A percentile compares a stretch with the other conserved stretches of the same genome.
phyloP scores from a whole-genome alignment of 352 stramenopile genomes.

The Pythium aquatile region DNA sequence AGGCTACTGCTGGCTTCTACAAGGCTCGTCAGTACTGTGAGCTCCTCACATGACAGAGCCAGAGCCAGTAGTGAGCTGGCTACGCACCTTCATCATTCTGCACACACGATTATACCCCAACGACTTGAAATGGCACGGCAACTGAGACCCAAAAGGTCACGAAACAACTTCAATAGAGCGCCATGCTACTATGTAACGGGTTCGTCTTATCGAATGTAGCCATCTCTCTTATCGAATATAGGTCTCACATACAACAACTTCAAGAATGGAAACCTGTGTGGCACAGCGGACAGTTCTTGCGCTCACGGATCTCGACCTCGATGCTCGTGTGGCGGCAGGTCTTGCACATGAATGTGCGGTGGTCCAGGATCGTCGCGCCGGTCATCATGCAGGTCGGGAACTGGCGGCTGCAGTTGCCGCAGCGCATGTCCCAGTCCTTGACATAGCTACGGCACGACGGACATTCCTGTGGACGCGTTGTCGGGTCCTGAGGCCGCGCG shows the following conservation, averaged over 20 bases:
- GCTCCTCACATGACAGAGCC: not conserved
- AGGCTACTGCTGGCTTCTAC: conserved; percentile 29
- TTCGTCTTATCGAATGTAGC: not conserved
- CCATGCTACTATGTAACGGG: not conserved
- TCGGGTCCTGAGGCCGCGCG: conserved; percentile 72
- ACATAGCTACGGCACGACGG: conserved; percentile 76
- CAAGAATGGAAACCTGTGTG: conserved; percentile 39
- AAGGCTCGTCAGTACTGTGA: not conserved
- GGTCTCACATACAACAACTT: not conserved
- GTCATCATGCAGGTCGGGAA: conserved; percentile 83
- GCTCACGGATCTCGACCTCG: conserved; percentile 77
- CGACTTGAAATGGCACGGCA: not conserved
- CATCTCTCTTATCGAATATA: conserved; percentile 21
- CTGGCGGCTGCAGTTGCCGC: conserved; percentile 66
- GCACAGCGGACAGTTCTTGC: conserved; percentile 89
- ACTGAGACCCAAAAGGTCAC: conserved; percentile 6
- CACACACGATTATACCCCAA: not conserved
- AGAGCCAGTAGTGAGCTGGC: not conserved
- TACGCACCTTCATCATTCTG: conserved; percentile 13
- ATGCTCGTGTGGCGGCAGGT: conserved; percentile 87
- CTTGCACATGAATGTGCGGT: conserved; percentile 78
- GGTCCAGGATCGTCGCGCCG: conserved; percentile 67
- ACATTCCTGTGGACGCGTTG: conserved; percentile 77
- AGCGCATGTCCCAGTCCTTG: conserved; percentile 86
- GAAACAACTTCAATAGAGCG: not conserved